Conservation (phyloP, 169 alveolate genomes). For the Cryptosporidium sp. region DNA sequence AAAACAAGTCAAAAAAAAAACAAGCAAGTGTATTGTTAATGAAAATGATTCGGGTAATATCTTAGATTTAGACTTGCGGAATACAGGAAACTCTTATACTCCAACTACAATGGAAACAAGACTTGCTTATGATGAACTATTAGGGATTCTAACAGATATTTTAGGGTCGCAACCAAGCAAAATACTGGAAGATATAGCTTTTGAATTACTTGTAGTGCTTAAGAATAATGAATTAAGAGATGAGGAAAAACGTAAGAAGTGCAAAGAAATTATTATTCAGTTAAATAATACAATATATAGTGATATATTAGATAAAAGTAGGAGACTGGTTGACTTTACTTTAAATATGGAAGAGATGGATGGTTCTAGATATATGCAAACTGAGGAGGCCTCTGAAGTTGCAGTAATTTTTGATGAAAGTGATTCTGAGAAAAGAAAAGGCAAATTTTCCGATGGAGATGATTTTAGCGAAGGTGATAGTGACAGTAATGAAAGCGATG, state of each 20-base stretch:
- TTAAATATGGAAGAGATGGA: slow-evolving; percentile 81
- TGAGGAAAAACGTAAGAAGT: slow-evolving; percentile 83
- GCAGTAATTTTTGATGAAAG: slow-evolving; percentile 77
- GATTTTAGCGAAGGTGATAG: slow-evolving; percentile 53
- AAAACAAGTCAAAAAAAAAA: slow-evolving; percentile 68
- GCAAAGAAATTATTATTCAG: slow-evolving; percentile 83
- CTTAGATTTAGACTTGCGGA: slow-evolving; percentile 74
- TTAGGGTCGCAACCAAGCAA: slow-evolving; percentile 93
- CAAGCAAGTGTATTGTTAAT: slow-evolving; percentile 70
- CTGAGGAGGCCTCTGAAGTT: slow-evolving; percentile 82
- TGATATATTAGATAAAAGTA: slow-evolving; percentile 81
- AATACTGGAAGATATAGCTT: slow-evolving; percentile 92
- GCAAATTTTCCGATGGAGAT: slow-evolving; percentile 72
- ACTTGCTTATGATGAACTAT: slow-evolving; percentile 89
- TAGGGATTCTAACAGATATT: slow-evolving; percentile 85
- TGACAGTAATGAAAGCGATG: slow-evolving; percentile 81
- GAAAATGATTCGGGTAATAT: slow-evolving; percentile 31
- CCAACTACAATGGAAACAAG: slow-evolving; percentile 93
- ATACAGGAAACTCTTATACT: slow-evolving; percentile 87
- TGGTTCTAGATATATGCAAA: slow-evolving; percentile 78
- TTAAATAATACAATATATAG: slow-evolving; percentile 79
- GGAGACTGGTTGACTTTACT: slow-evolving; percentile 84
- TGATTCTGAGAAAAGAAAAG: slow-evolving; percentile 66
- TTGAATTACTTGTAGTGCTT: slow-evolving; percentile 91
- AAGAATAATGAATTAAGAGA: slow-evolving; percentile 87